Evolutionary conservation across 2,329 filamentous ascomycete genomes (phyloP).

Genomic region (Curvularia verruculosa): DNA sequence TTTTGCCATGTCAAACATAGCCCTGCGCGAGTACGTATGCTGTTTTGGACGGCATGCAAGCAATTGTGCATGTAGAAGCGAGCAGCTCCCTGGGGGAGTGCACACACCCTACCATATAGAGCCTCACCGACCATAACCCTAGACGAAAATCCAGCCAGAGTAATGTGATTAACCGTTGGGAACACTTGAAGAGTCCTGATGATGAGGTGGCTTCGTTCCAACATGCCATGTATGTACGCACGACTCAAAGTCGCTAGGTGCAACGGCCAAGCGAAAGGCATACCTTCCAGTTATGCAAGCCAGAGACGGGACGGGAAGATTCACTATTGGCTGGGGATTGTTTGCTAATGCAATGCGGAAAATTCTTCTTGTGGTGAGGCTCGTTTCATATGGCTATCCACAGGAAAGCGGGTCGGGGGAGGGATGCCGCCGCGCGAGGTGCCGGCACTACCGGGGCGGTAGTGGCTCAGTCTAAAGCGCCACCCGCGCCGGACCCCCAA

Average conservation of each 20-base stretch:
- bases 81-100: background rate
- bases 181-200: background rate
- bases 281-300: background rate
- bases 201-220: background rate
- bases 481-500: background rate
- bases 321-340: background rate
- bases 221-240: background rate
- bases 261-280: background rate
- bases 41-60: background rate
- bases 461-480: background rate
- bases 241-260: background rate
- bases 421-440: background rate
- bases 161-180: background rate
- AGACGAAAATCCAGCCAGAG: background rate
- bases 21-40: background rate
- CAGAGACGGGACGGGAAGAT: background rate
- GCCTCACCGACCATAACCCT: background rate
- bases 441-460: slow-evolving; percentile 1
- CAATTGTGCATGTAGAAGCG: background rate
- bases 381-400: background rate
- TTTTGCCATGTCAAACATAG: background rate
- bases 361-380: background rate
- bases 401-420: slow-evolving; percentile 1
- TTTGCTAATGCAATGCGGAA: background rate
- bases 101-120: background rate